Conservation (phyloP, 2,329 filamentous ascomycete genomes). For the Dendryphion nanum region DNA sequence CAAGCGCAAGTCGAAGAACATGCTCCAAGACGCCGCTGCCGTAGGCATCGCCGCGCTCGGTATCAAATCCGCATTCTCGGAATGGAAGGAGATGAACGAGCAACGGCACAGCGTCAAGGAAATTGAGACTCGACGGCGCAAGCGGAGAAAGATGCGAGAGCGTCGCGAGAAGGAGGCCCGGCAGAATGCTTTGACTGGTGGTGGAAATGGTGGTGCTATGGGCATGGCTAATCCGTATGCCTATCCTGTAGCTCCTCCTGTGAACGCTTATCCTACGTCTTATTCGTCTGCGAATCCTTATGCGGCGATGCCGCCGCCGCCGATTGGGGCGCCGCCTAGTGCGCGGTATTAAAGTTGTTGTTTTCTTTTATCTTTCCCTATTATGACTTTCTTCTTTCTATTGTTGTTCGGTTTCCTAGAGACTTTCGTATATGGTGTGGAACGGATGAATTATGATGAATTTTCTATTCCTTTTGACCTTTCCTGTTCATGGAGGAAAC, state of each 20-base stretch:
- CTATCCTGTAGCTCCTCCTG: conserved; percentile 33
- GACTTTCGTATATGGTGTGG: neutral
- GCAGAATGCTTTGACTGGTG: conserved; percentile 38
- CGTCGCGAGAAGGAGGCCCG: conserved; percentile 46
- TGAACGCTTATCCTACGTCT: conserved; percentile 37
- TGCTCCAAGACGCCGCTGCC: conserved; percentile 63
- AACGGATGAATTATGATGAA: no score
- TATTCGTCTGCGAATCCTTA: conserved; percentile 51
- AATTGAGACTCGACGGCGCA: conserved; percentile 51
- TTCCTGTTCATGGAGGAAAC: no score
- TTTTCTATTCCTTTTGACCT: no score
- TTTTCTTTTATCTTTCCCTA: conserved; percentile 4
- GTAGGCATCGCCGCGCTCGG: conserved; percentile 66
- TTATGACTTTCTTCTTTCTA: conserved; percentile 1
- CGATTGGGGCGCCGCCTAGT: conserved; percentile 31
- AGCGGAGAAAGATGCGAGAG: conserved; percentile 45
- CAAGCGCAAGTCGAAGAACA: conserved; percentile 62
- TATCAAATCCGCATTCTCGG: conserved; percentile 64
- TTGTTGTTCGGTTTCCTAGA: neutral
- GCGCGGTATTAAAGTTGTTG: conserved; percentile 27
- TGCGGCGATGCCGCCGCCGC: conserved; percentile 39
- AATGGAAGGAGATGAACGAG: conserved; percentile 68
- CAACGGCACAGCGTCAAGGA: conserved; percentile 57
- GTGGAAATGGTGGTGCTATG: conserved; percentile 29
- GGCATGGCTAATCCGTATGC: conserved; percentile 37